These are phyloP conservation scores for Fragaria iinumae DNA, from an alignment of 306 rosid species.

Conservation along the genomic window DNA sequence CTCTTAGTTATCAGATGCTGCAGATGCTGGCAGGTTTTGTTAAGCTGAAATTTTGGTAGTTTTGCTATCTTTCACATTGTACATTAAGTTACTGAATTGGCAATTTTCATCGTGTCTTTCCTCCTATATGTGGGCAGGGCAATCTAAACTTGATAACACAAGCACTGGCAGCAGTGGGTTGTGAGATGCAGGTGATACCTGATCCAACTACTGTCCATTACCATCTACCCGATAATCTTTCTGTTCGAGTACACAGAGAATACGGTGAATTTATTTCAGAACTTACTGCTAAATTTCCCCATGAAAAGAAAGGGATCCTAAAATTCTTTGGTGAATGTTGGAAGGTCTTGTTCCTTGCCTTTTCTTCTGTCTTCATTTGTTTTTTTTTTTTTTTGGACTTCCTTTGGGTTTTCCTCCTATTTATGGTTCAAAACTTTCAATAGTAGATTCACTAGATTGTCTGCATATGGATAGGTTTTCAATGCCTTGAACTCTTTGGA, in stretches of 20 bases:
- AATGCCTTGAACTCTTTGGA: conserved; percentile 91
- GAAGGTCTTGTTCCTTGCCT: conserved; percentile 64
- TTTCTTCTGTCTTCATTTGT: conserved; percentile 8
- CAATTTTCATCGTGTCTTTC: conserved; percentile 19
- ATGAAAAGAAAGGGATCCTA: conserved; percentile 83
- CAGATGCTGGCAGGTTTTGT: not conserved
- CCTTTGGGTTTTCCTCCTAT: conserved; percentile 39
- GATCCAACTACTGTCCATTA: conserved; percentile 98
- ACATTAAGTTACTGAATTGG: conserved; percentile 19
- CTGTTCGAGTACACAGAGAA: conserved; percentile 81
- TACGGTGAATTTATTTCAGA: conserved; percentile 69
- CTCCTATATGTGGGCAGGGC: conserved; percentile 57
- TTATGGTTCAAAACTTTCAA: conserved; percentile 26
- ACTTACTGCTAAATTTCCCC: conserved; percentile 56
- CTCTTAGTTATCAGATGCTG: not conserved
- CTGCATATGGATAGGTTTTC: conserved; percentile 59
- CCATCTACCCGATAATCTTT: conserved; percentile 74
- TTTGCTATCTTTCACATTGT: conserved; percentile 2
- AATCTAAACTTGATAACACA: conserved; percentile 94
- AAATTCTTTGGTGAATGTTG: conserved; percentile 89
- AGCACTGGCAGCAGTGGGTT: conserved; percentile 94
- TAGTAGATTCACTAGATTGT: conserved; percentile 15
- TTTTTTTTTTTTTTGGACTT: conserved; percentile 12
- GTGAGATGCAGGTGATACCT: conserved; percentile 81
- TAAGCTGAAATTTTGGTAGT: not conserved